A percentile compares a stretch with the other conserved stretches of the same genome.
phyloP scores from a whole-genome alignment of 2,329 filamentous ascomycete species.

The Penicillium olsonii region DNA sequence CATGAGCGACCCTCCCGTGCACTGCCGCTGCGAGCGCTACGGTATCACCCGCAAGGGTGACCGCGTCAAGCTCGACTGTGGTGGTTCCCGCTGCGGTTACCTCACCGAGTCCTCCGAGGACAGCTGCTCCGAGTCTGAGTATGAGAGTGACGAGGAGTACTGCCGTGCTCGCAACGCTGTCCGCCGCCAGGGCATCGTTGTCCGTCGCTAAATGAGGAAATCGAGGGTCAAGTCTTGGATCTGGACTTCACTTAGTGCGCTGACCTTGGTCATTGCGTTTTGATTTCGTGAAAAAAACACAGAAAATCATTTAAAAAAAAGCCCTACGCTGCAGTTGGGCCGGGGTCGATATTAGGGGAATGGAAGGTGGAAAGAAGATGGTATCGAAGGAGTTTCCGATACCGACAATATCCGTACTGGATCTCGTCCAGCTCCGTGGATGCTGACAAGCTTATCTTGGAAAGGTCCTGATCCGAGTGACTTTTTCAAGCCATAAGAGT shows the following conservation, averaged over 20 bases:
- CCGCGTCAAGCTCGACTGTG: slow-evolving; percentile 94
- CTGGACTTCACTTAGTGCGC: not conserved
- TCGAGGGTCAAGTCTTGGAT: not conserved
- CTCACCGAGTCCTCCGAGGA: slow-evolving; percentile 5
- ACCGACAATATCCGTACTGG: slow-evolving; percentile 17
- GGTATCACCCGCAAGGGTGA: slow-evolving; percentile 92
- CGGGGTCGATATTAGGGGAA: slow-evolving; percentile 16
- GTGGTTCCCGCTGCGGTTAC: slow-evolving; percentile 76
- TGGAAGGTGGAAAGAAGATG: not conserved
- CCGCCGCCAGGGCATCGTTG: slow-evolving; percentile 42
- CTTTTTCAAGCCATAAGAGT: slow-evolving; percentile 18
- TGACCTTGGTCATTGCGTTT: slow-evolving; percentile 15
- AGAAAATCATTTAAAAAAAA: slow-evolving; percentile 15
- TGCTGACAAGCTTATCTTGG: slow-evolving; percentile 23
- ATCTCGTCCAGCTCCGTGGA: slow-evolving; percentile 13
- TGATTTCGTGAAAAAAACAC: slow-evolving; percentile 10
- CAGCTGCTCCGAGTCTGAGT: slow-evolving; percentile 10
- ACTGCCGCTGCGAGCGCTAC: slow-evolving; percentile 93
- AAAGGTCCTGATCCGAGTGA: not conserved
- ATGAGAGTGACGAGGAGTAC: slow-evolving; percentile 43
- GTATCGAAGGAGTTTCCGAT: slow-evolving; percentile 15
- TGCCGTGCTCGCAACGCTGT: slow-evolving; percentile 36
- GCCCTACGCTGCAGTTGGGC: slow-evolving; percentile 20
- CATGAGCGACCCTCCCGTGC: slow-evolving; percentile 61
- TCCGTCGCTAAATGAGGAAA: slow-evolving; percentile 34